Evolutionary conservation across 139 green algal genomes (phyloP).

Genomic region (Picochlorum sp.): DNA sequence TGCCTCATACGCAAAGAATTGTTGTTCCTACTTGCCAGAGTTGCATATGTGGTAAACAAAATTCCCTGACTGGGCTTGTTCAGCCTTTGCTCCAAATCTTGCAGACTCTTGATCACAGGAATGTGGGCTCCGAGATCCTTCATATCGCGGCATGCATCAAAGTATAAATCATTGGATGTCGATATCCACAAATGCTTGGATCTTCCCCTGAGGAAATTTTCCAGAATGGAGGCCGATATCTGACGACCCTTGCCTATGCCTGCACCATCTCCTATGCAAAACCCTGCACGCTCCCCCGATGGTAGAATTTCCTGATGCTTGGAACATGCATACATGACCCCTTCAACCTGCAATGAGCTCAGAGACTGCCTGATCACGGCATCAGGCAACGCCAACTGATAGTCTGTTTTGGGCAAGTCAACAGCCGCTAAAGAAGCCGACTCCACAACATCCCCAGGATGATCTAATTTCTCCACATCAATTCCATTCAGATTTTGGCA

Average conservation of each 20-base stretch:
- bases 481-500: neutral
- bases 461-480: conserved; percentile 5
- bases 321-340: conserved; percentile 65
- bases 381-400: conserved; percentile 47
- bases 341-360: conserved; percentile 79
- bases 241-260: conserved; percentile 80
- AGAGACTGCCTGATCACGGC: conserved; percentile 44
- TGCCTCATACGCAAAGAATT: conserved; percentile 45
- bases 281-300: conserved; percentile 38
- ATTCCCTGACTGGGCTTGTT: conserved; percentile 72
- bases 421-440: conserved; percentile 60
- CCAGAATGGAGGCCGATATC: conserved; percentile 70
- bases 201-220: conserved; percentile 70
- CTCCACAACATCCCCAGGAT: conserved; percentile 69
- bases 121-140: conserved; percentile 54
- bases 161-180: conserved; percentile 49
- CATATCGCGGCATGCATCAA: conserved; percentile 64
- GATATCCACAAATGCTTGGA: conserved; percentile 59
- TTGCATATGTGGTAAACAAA: conserved; percentile 85
- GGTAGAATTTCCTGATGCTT: conserved; percentile 72
- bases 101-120: conserved; percentile 28
- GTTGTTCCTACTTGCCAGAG: conserved; percentile 37
- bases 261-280: conserved; percentile 53
- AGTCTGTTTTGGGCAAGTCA: conserved; percentile 47
- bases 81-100: conserved; percentile 63